A percentile compares a stretch with the other conserved stretches of the same genome.
Evolutionary conservation across 176 grass and related monocot genomes (phyloP).

Genomic region (Tillandsia fasciculata): DNA sequence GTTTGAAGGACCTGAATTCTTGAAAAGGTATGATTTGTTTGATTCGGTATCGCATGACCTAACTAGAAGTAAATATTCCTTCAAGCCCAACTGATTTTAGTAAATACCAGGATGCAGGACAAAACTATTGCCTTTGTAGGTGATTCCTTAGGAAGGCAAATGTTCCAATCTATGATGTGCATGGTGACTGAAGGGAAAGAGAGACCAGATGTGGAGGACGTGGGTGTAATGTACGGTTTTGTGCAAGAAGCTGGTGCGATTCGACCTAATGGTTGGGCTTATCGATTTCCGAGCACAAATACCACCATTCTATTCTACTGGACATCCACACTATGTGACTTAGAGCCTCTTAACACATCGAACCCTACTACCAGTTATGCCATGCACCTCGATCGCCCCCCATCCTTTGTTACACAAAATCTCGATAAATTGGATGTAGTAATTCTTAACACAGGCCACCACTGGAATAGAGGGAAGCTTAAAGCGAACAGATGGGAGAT

Average conservation of each 20-base stretch:
- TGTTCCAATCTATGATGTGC: conserved; percentile 96
- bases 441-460: conserved; percentile 84
- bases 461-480: conserved; percentile 88
- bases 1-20: conserved; percentile 59
- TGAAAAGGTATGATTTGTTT: conserved; percentile 48
- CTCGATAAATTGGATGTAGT: conserved; percentile 63
- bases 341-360: conserved; percentile 61
- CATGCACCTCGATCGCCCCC: conserved; percentile 77
- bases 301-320: conserved; percentile 87
- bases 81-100: conserved; percentile 28
- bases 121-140: conserved; percentile 86
- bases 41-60: conserved; percentile 1
- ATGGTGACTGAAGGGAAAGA: conserved; percentile 59
- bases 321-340: conserved; percentile 73
- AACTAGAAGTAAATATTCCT: conserved; percentile 9
- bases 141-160: conserved; percentile 85
- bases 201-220: conserved; percentile 50
- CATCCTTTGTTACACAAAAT: conserved; percentile 55
- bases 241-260: conserved; percentile 30
- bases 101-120: conserved; percentile 78
- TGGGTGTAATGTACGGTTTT: conserved; percentile 50
- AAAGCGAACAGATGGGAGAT: conserved; percentile 80
- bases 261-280: conserved; percentile 84
- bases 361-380: conserved; percentile 53
- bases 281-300: conserved; percentile 60